Evolutionary conservation across 2,329 filamentous ascomycete species (phyloP), one percentile per base, ranked within the genome.

Genomic region (Monosporascus sp.): DNA sequence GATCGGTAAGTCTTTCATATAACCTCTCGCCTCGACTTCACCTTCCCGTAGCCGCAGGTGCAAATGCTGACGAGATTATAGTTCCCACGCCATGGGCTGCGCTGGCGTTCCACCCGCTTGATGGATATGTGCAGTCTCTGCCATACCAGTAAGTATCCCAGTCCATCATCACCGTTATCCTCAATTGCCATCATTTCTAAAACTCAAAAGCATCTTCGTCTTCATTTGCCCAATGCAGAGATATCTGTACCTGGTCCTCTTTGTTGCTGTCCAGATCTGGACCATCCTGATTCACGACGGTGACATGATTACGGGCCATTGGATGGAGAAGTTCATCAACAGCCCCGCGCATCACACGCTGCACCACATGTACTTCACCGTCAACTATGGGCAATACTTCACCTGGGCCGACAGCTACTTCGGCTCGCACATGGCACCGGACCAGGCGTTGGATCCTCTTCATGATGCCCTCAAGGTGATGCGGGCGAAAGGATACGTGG

Each of bases 321-420:
- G 72, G 71, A 66, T 71, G 19, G 74, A 76, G 54, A 74, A 71
- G 55, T 75, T 69, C 59, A 72, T 77, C 68, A 77, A 77, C 69
- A 74, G 72, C 57, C 72, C 75, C 7, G 74, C 75, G 11, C 73
- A 75, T 62, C 74, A 77, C 68, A 76, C 74, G 4, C 66, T 77
- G 35, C 74, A 77, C 62, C 74, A 77, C 66, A 73, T 77, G 63
- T 77, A 75, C 66, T 77, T 77, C 61, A 77, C 71, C 55, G 71
- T 72, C 71, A 77, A 77, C 65, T 77, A 77, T 63, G 74, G 74
- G 54, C 74, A 77, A 63, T 77, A 76, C 63, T 76, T 76, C 57
- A 76, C 74, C 55, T 76, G 72, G 73, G 72, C 72, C 59, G 74
- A 76, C 60, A 68, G 50, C 63, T 75, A 71, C 61, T 76, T 73